phyloP scores from a whole-genome alignment of 768 basidiomycete genomes.

The Clitopilus passeckerianus region DNA sequence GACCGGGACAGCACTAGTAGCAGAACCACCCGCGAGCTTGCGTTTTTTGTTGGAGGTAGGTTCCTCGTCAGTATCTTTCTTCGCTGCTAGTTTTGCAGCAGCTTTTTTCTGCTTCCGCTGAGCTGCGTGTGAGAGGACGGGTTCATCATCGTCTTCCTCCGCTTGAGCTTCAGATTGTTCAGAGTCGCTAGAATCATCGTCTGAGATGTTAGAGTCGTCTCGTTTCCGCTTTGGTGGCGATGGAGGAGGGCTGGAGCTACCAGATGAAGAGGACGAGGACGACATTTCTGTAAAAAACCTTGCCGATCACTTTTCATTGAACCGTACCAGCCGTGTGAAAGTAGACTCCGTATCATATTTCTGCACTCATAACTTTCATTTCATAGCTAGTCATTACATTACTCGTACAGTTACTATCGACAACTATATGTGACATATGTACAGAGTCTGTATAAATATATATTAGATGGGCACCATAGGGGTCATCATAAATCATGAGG shows the following conservation, averaged over 20 bases:
- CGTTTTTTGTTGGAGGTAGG: slow-evolving; percentile 32
- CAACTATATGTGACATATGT: neutral
- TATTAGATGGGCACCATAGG: slow-evolving; percentile 1
- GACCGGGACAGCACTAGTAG: slow-evolving; percentile 14
- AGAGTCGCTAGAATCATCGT: slow-evolving; percentile 10
- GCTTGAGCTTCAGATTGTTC: slow-evolving; percentile 18
- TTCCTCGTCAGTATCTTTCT: slow-evolving; percentile 9
- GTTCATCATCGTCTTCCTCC: slow-evolving; percentile 26
- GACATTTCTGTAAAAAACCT: slow-evolving; percentile 3
- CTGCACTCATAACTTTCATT: neutral
- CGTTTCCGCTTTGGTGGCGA: slow-evolving; percentile 25
- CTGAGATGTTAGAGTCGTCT: slow-evolving; percentile 12
- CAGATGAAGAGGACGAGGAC: slow-evolving; percentile 29
- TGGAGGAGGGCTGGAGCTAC: slow-evolving; percentile 20
- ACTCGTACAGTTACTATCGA: neutral
- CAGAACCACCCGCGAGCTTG: slow-evolving; percentile 36
- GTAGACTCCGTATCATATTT: neutral
- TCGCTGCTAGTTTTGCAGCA: slow-evolving; percentile 23
- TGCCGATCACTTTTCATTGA: neutral
- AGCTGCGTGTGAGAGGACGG: slow-evolving; percentile 74
- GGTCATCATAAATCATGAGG: neutral
- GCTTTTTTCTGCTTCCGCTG: slow-evolving; percentile 56
- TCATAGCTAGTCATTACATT: neutral
- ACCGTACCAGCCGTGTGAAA: neutral
- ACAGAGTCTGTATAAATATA: neutral